phyloP scores from a whole-genome alignment of 441 rosid species.

The Daphne laureola region DNA sequence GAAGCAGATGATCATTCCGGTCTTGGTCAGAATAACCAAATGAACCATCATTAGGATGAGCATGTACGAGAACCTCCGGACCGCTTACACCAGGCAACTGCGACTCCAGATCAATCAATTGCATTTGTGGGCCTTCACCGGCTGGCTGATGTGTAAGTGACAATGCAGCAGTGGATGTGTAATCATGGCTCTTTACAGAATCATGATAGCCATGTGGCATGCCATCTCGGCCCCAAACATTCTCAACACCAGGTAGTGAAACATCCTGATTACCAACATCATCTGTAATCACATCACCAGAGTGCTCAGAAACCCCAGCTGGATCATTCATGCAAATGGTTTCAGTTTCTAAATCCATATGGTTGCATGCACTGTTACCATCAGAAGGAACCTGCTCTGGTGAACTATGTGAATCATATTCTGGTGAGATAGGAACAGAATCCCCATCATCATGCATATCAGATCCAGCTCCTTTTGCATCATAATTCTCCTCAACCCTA shows the following conservation, averaged over 20 bases:
- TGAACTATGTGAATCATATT: constrained; percentile 38
- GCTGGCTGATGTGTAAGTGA: constrained; percentile 41
- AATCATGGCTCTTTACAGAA: constrained; percentile 41
- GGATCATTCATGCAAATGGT: constrained; percentile 32
- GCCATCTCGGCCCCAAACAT: constrained; percentile 57
- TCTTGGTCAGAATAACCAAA: constrained; percentile 55
- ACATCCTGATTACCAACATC: constrained; percentile 35
- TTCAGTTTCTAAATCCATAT: constrained; percentile 27
- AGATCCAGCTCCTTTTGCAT: constrained; percentile 21
- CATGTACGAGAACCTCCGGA: constrained; percentile 40
- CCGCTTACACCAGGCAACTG: constrained; percentile 35
- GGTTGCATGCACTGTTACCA: constrained; percentile 25
- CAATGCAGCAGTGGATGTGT: constrained; percentile 36
- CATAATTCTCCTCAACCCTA: constrained; percentile 25
- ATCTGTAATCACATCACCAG: constrained; percentile 28
- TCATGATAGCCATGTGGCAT: constrained; percentile 41
- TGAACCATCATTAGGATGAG: constrained; percentile 46
- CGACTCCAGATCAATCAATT: constrained; percentile 49
- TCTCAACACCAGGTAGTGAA: constrained; percentile 41
- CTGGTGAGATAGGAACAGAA: constrained; percentile 37
- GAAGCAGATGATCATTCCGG: constrained; percentile 77
- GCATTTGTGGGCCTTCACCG: constrained; percentile 34
- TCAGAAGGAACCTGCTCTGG: constrained; percentile 36
- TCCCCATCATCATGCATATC: constrained; percentile 34
- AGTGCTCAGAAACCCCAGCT: constrained; percentile 25